Percentiles rank a stretch among this genome's conserved stretches.
Evolutionary conservation across 495 filamentous ascomycete species (phyloP).

Genomic region (Penicillium psychrofluorescens): DNA sequence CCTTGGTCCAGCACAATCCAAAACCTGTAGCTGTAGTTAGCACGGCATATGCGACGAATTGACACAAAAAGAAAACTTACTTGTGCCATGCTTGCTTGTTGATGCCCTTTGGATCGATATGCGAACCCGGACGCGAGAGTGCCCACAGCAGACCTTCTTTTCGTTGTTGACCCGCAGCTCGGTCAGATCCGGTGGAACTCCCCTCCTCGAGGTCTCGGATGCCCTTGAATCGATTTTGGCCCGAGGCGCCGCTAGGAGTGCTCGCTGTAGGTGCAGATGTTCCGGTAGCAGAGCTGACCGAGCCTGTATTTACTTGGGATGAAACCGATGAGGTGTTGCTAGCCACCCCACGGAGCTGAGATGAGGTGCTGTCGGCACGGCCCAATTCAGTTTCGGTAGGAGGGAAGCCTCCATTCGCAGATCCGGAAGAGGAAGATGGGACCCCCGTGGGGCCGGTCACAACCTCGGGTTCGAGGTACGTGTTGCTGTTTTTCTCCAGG

Average conservation of each 20-base stretch:
- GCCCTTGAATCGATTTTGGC: constrained; percentile 69
- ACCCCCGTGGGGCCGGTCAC: constrained; percentile 17
- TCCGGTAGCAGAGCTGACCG: constrained; percentile 21
- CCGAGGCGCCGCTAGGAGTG: constrained; percentile 32
- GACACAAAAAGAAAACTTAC: constrained; percentile 46
- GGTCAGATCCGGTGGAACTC: constrained; percentile 42
- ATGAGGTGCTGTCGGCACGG: constrained; percentile 65
- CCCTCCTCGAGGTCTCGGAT: constrained; percentile 87
- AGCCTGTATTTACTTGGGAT: constrained; percentile 34
- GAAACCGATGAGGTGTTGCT: constrained; percentile 42
- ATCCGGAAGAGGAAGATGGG: constrained; percentile 17
- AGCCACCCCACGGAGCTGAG: constrained; percentile 46
- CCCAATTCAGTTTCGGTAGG: constrained; percentile 57
- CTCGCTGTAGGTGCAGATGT: constrained; percentile 23
- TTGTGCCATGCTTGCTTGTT: constrained; percentile 99
- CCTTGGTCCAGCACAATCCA: constrained; percentile 98
- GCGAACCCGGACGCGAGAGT: constrained; percentile 83
- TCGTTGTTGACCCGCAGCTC: constrained; percentile 45
- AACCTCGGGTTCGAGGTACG: constrained; percentile 69
- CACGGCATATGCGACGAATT: neutral
- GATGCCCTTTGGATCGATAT: constrained; percentile 87
- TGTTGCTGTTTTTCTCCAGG: constrained; percentile 81
- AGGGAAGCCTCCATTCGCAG: constrained; percentile 23
- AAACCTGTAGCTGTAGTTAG: constrained; percentile 50
- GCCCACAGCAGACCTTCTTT: constrained; percentile 97